phyloP scores from a whole-genome alignment of 2,329 filamentous ascomycete species.

The Fusarium drepaniforme region DNA sequence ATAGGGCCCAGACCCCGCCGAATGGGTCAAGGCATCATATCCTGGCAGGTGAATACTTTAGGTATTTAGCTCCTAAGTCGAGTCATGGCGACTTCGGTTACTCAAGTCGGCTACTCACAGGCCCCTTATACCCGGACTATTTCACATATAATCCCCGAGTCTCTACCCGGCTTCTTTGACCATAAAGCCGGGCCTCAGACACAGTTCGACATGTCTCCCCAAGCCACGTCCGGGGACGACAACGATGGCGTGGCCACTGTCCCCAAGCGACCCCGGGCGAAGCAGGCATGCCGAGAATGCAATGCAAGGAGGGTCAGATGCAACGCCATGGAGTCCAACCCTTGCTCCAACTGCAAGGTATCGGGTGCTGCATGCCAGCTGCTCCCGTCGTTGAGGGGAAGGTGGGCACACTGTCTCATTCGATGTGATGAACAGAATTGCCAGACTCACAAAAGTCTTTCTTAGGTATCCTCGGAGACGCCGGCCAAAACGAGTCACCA shows the following conservation, averaged over 20 bases:
- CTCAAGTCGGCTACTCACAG: background rate
- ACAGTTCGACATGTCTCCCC: background rate
- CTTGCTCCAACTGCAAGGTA: conserved; percentile 48
- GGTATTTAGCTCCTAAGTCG: no score
- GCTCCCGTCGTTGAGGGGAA: conserved; percentile 49
- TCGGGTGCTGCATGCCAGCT: conserved; percentile 46
- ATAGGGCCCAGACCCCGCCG: background rate
- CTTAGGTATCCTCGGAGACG: conserved; percentile 44
- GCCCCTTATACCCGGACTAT: background rate
- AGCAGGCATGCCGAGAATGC: conserved; percentile 51
- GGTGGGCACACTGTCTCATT: conserved; percentile 33
- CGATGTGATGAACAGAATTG: background rate
- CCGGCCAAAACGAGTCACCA: conserved; percentile 8
- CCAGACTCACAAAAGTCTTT: background rate
- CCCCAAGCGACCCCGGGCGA: conserved; percentile 51
- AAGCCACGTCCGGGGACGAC: background rate
- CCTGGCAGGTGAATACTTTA: no score
- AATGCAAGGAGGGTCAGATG: conserved; percentile 50
- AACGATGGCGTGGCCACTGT: background rate
- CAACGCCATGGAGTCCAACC: conserved; percentile 50
- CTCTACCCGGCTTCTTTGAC: background rate
- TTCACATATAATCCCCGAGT: background rate
- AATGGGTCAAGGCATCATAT: no score
- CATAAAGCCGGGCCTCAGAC: background rate
- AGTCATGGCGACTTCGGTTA: background rate